Evolutionary conservation across 371 early-diverging fungal species (phyloP).

Genomic region (Mucor sp.): DNA sequence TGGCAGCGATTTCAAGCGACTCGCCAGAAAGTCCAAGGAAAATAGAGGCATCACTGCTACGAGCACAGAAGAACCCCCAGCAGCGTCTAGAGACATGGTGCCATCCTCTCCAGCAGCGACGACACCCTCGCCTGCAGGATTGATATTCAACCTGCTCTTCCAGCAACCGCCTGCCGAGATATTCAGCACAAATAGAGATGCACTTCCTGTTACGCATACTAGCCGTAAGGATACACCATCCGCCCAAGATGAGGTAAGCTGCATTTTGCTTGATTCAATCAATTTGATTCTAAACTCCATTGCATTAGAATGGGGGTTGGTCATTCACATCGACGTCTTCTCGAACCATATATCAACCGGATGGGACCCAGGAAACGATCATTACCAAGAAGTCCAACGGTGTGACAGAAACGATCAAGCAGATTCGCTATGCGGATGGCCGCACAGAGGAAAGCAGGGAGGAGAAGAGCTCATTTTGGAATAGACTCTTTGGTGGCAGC

Average conservation of each 20-base stretch:
- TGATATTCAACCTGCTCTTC: background rate
- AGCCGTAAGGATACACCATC: background rate
- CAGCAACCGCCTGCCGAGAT: background rate
- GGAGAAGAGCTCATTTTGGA: slow-evolving; percentile 16
- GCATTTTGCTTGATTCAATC: background rate
- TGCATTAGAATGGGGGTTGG: slow-evolving; percentile 21
- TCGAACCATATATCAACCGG: slow-evolving; percentile 27
- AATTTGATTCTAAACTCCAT: background rate
- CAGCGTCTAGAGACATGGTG: background rate
- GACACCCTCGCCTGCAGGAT: background rate
- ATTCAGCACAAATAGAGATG: background rate
- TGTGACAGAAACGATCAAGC: slow-evolving; percentile 37
- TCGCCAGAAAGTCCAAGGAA: slow-evolving; percentile 33
- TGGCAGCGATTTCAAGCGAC: slow-evolving; percentile 41
- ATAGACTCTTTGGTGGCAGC: background rate
- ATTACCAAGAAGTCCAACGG: slow-evolving; percentile 36
- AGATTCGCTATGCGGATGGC: slow-evolving; percentile 39
- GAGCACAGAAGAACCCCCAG: too few species aligned
- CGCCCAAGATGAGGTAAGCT: background rate
- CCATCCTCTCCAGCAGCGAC: background rate
- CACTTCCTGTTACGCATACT: background rate
- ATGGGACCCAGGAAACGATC: slow-evolving; percentile 42
- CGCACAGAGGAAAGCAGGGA: slow-evolving; percentile 35
- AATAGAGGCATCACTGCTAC: slow-evolving; percentile 7
- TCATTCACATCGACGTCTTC: slow-evolving; percentile 35